Base-by-base conservation (phyloP, 805 yeast genomes). In the Vanderwaltozyma tropicalis region DNA sequence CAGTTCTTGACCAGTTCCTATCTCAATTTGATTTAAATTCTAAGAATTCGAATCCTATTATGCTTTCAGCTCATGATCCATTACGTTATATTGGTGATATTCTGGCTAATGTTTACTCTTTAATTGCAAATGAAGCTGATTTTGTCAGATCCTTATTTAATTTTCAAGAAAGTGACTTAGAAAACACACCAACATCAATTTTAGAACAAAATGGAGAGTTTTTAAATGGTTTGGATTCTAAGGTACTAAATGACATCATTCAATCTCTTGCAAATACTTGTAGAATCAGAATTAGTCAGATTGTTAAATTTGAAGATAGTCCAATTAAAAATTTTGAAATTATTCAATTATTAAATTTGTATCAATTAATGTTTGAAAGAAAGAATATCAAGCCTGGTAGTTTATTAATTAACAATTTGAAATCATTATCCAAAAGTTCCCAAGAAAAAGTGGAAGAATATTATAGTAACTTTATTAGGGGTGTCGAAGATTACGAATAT, bases 71-170 rank as follows among this genome's bases (percentile, higher is more conserved):
- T 0, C 81, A 81, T 55, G 95, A 89, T 54, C 83, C 96, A 1
- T 66, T 78, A 19, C 67, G 95, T 39, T 88, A 78, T 45, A 66
- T 85, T 14, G 94, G 96, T 19, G 96, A 87, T 54, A 69, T 92
- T 24, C 63, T 92, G 28, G 97, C 97, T 0, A 83, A 82, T 64
- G 70, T 87, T 2, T 96, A 92, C 54, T 74, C 88, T 1, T 70
- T 84, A 4, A 78, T 87, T 22, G 94, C 87, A 4, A 84, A 85
- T 59, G 98, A 92, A 57, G 70, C 77, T 29, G 98, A 92, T 52
- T 68, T 80, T 22, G 69, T 89, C 5, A 68, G 69, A 8, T 68
- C 77, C 15, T 60, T 89, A 35, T 78, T 89, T 39, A 69, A 69
- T 32, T 60, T 64, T 32, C 61, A 62, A 28, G 42, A 50, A 28